These are phyloP conservation scores for Botrytis galanthina DNA, from an alignment of 2,329 filamentous ascomycete species.

Conservation along the genomic window DNA sequence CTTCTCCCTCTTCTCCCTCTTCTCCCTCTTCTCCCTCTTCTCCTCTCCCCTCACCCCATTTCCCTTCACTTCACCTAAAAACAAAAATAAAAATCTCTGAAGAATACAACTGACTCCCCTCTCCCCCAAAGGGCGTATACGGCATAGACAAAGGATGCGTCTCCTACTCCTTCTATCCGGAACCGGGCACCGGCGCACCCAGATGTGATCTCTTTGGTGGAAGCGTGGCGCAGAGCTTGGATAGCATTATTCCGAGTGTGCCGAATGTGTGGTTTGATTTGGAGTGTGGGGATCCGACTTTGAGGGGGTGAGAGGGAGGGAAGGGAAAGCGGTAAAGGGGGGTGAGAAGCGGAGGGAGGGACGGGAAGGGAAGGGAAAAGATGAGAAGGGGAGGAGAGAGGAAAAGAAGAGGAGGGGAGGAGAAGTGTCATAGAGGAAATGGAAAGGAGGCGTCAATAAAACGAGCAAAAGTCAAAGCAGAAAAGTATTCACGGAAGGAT, in stretches of 20 bases:
- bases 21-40: neutral
- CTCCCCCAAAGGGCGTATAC: slow-evolving; percentile 10
- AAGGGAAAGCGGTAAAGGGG: too few relatives aligned
- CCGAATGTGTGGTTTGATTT: slow-evolving; percentile 35
- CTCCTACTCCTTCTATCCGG: slow-evolving; percentile 30
- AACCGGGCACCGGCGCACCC: slow-evolving; percentile 25
- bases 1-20: neutral
- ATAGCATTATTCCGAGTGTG: slow-evolving; percentile 26
- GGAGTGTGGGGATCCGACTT: slow-evolving; percentile 28
- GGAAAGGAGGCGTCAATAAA: too few relatives aligned
- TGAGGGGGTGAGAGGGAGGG: neutral
- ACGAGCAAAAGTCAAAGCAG: too few relatives aligned
- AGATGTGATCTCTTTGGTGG: slow-evolving; percentile 32
- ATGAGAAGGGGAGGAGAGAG: too few relatives aligned
- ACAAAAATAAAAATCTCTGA: too few relatives aligned
- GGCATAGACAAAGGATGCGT: slow-evolving; percentile 25
- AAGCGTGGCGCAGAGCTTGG: slow-evolving; percentile 30
- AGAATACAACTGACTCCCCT: neutral
- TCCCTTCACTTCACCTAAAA: too few relatives aligned
- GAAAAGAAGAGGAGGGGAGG: too few relatives aligned
- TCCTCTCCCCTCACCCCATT: too few relatives aligned
- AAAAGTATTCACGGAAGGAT: too few relatives aligned
- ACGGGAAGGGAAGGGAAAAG: too few relatives aligned
- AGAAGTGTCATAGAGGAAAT: too few relatives aligned
- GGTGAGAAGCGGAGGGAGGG: too few relatives aligned